Conservation (phyloP, 2,329 filamentous ascomycete genomes). For the Colletotrichum sp. region DNA sequence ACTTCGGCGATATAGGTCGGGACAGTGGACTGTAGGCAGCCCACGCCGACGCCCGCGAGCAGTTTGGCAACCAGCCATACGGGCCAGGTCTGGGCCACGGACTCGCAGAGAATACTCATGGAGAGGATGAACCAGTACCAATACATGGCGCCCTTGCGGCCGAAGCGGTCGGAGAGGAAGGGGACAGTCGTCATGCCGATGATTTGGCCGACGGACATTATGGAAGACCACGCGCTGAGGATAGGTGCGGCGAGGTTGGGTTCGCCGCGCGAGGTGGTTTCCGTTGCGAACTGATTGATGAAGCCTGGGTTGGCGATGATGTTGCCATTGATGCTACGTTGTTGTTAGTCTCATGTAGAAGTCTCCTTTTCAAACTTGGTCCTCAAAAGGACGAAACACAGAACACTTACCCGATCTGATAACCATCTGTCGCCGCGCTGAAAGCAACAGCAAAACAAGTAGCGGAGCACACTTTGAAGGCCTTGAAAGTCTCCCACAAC, state of each 20-base stretch:
- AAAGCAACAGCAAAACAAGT: constrained; percentile 31
- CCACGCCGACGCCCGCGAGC: constrained; percentile 42
- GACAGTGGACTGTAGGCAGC: constrained; percentile 45
- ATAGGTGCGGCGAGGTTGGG: constrained; percentile 37
- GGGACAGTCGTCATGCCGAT: constrained; percentile 38
- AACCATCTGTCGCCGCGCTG: constrained; percentile 31
- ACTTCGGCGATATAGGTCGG: constrained; percentile 47
- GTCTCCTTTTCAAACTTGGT: background rate
- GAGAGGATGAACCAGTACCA: constrained; percentile 34
- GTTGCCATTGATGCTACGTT: constrained; percentile 36
- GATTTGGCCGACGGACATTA: constrained; percentile 43
- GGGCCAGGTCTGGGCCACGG: constrained; percentile 38
- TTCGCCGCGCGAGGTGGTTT: constrained; percentile 27
- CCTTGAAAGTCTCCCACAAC: constrained; percentile 29
- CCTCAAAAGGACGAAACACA: background rate
- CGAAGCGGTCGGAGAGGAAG: constrained; percentile 30
- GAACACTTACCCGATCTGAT: constrained; percentile 29
- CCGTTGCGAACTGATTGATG: constrained; percentile 35
- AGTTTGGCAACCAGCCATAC: constrained; percentile 44
- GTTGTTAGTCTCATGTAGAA: background rate
- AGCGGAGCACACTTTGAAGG: constrained; percentile 28
- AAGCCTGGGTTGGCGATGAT: constrained; percentile 44
- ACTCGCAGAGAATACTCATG: constrained; percentile 41
- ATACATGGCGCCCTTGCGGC: constrained; percentile 36
- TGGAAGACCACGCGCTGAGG: constrained; percentile 41